Evolutionary conservation across 495 filamentous ascomycete species (phyloP).

Genomic region (Elasticomyces elasticus): DNA sequence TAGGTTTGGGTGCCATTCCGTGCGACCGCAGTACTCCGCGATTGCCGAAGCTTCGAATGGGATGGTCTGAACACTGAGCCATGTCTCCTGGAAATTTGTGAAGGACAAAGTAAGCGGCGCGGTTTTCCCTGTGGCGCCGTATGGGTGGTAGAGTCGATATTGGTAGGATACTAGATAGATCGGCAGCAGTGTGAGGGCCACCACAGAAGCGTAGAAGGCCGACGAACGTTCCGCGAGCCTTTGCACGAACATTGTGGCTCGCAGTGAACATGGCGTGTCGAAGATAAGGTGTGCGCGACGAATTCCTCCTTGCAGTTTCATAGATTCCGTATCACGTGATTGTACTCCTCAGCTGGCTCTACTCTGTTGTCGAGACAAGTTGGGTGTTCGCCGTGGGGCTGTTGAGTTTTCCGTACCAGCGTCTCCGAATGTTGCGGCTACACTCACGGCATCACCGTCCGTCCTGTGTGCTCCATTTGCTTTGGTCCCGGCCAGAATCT

Average conservation of each 20-base stretch:
- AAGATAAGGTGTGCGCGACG: constrained; percentile 1
- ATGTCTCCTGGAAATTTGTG: constrained; percentile 4
- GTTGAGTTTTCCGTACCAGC: too few relatives aligned
- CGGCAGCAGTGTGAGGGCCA: constrained; percentile 5
- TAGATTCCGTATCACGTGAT: too few relatives aligned
- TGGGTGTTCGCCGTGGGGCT: too few relatives aligned
- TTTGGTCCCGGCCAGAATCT: too few relatives aligned
- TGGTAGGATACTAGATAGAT: constrained; percentile 8
- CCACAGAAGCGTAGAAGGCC: background rate
- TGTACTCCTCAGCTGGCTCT: too few relatives aligned
- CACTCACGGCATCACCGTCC: too few relatives aligned
- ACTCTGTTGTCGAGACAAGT: too few relatives aligned
- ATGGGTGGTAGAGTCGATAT: constrained; percentile 3
- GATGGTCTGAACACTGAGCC: constrained; percentile 6
- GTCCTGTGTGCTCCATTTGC: too few relatives aligned
- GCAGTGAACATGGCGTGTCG: background rate
- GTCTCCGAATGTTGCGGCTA: too few relatives aligned
- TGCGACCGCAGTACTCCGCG: constrained; percentile 8
- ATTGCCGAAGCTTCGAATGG: constrained; percentile 16
- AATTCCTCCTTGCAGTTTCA: constrained; percentile 9
- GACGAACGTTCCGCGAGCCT: background rate
- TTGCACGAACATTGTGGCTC: constrained; percentile 3
- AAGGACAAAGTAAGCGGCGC: background rate
- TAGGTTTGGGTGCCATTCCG: constrained; percentile 15
- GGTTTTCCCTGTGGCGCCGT: background rate